A percentile compares a stretch with the other conserved stretches of the same genome.
These are phyloP conservation scores for Neoconidiobolus thromboides DNA, from an alignment of 371 early-diverging fungal species.

Conservation along the genomic window DNA sequence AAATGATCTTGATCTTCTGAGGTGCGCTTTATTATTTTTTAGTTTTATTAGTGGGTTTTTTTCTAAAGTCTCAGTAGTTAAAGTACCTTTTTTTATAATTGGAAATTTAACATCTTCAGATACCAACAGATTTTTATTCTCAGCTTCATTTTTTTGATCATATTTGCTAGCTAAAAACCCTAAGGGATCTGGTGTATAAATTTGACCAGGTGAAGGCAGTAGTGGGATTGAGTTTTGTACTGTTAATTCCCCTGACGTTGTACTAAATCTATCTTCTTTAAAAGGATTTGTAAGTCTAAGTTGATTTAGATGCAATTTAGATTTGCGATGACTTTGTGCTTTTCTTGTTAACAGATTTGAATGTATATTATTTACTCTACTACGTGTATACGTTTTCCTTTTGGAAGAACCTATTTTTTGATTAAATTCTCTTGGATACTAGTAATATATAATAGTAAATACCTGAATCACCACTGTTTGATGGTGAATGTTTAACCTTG, in stretches of 20 bases:
- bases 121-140: not conserved
- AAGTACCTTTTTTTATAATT: not conserved
- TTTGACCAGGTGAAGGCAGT: not conserved
- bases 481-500: not conserved
- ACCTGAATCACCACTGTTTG: not conserved
- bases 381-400: not conserved
- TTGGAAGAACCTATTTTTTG: not conserved
- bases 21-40: not conserved
- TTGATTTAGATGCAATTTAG: not conserved
- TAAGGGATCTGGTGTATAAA: not conserved
- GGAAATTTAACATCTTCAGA: not conserved
- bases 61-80: not conserved
- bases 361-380: not conserved
- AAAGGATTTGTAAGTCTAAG: not conserved
- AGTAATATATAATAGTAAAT: not conserved
- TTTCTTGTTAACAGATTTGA: not conserved
- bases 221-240: not conserved
- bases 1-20: not conserved
- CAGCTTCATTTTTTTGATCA: not conserved
- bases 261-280: not conserved
- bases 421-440: not conserved
- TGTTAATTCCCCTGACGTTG: not conserved
- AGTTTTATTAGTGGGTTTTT: not conserved
- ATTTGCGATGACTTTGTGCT: not conserved
- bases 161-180: constrained; percentile 4